Conservation (phyloP, 257 asterid species). For the Galeopsis tetrahit region DNA sequence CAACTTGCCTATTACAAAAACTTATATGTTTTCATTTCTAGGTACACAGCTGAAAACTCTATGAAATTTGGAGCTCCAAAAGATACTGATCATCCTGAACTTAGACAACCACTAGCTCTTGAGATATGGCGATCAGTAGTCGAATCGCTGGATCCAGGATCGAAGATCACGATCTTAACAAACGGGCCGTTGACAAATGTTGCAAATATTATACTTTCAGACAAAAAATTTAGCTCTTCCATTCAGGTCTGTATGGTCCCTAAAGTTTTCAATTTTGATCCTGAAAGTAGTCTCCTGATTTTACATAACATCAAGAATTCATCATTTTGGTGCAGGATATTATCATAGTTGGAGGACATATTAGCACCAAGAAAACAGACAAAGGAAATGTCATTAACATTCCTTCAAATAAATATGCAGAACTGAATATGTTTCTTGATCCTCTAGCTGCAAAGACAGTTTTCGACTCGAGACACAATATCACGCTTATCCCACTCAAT, state of each 20-base stretch:
- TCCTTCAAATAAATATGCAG: slow-evolving; percentile 66
- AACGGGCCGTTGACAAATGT: slow-evolving; percentile 87
- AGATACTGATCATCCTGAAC: slow-evolving; percentile 76
- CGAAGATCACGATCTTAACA: slow-evolving; percentile 70
- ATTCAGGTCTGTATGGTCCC: slow-evolving; percentile 56
- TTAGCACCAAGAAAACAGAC: slow-evolving; percentile 36
- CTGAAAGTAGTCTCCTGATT: not conserved
- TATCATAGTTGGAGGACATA: slow-evolving; percentile 76
- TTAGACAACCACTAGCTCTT: slow-evolving; percentile 75
- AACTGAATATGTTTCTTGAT: slow-evolving; percentile 82
- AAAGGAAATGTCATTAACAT: slow-evolving; percentile 70
- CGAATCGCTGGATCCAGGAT: slow-evolving; percentile 53
- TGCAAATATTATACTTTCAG: slow-evolving; percentile 64
- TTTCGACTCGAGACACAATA: slow-evolving; percentile 49
- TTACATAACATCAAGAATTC: not conserved
- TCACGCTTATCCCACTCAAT: slow-evolving; percentile 76
- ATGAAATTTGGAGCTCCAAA: slow-evolving; percentile 74
- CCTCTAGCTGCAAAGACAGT: slow-evolving; percentile 77
- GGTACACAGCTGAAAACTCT: slow-evolving; percentile 81
- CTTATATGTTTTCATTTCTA: slow-evolving; percentile 20
- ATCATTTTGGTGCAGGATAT: slow-evolving; percentile 53
- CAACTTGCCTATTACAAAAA: not conserved
- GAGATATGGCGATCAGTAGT: slow-evolving; percentile 74
- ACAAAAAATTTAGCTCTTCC: slow-evolving; percentile 43
- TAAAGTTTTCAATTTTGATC: no score